These are phyloP conservation scores for Entonaema liquescens DNA, from an alignment of 495 filamentous ascomycete species.

Conservation along the genomic window DNA sequence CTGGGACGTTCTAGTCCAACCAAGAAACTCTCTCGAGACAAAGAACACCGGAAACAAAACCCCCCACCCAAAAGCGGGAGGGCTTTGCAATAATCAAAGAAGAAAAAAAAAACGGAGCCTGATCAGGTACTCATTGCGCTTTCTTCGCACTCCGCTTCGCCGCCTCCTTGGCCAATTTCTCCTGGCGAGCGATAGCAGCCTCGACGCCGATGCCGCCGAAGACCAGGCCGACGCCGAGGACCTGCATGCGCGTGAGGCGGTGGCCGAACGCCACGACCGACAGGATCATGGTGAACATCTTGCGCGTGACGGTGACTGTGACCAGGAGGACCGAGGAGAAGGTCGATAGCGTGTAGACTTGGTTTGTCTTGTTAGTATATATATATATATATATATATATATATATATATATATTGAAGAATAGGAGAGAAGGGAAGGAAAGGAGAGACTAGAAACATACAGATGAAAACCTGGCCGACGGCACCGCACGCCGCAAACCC, in stretches of 20 bases:
- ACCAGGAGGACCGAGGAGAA: conserved; percentile 93
- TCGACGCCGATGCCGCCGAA: conserved; percentile 96
- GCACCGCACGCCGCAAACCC: conserved; percentile 93
- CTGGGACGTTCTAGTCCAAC: too few relatives aligned
- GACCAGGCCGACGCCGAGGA: conserved; percentile 89
- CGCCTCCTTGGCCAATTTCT: conserved; percentile 84
- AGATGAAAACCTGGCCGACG: conserved; percentile 96
- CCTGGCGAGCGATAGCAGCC: conserved; percentile 77
- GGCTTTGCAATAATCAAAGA: too few relatives aligned
- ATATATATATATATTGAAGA: too few relatives aligned
- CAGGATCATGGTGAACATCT: conserved; percentile 99
- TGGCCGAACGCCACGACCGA: conserved; percentile 96
- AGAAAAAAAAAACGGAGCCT: too few relatives aligned
- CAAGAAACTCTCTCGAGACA: too few relatives aligned
- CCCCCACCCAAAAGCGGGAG: too few relatives aligned
- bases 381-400: too few relatives aligned
- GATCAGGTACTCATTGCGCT: conserved; percentile 35
- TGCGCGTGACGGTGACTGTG: conserved; percentile 95
- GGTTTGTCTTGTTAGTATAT: conserved; percentile 25
- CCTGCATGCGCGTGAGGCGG: conserved; percentile 81
- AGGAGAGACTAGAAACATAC: conserved; percentile 52
- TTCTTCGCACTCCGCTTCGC: conserved; percentile 61
- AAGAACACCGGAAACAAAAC: too few relatives aligned
- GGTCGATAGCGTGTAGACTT: conserved; percentile 87
- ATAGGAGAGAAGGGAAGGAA: neutral